phyloP scores from a whole-genome alignment of 306 rosid genomes.

The Carpinus viminea region DNA sequence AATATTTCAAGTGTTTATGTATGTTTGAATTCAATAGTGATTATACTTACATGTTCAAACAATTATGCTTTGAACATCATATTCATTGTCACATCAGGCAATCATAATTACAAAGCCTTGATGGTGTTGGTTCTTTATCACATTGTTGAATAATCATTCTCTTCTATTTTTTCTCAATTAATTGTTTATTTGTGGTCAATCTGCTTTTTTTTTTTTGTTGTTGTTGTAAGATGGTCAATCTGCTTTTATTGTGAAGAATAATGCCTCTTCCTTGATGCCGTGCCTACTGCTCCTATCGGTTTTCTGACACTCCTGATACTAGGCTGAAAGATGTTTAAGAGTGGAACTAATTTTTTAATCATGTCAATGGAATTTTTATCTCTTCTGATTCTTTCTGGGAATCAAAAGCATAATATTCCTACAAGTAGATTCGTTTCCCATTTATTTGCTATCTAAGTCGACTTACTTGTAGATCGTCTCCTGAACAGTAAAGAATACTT shows the following conservation, averaged over 20 bases:
- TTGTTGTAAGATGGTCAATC: no score
- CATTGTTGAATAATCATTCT: neutral
- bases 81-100: no score
- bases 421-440: neutral
- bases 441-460: neutral
- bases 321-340: neutral
- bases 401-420: no score
- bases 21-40: neutral
- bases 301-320: neutral
- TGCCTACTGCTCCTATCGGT: neutral
- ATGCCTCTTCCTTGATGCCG: neutral
- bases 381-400: no score
- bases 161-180: neutral
- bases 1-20: neutral
- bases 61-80: no score
- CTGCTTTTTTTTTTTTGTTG: no score
- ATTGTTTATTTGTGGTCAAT: neutral
- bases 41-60: neutral
- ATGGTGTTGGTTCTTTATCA: no score
- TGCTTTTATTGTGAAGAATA: neutral
- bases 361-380: neutral
- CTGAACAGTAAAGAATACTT: neutral
- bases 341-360: neutral
- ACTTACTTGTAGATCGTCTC: neutral
- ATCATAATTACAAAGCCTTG: no score